A percentile compares a stretch with the other conserved stretches of the same genome.
These are phyloP conservation scores for Zangia roseola DNA, from an alignment of 768 basidiomycete species.

Conservation along the genomic window DNA sequence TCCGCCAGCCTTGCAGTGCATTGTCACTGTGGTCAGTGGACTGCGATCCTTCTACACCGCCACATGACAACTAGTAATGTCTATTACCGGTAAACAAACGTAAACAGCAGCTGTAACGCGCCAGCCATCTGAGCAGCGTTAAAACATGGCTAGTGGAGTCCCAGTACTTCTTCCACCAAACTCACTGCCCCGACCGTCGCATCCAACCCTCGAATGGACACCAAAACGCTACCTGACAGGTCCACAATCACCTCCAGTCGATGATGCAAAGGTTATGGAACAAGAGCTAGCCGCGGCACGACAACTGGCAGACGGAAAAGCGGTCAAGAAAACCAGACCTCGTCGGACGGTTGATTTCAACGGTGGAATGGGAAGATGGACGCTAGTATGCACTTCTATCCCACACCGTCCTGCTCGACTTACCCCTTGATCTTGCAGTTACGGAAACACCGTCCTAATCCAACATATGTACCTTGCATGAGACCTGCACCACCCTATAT, in stretches of 20 bases:
- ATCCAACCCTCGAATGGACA: conserved; percentile 65
- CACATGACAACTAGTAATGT: conserved; percentile 23
- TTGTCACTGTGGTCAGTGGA: conserved; percentile 27
- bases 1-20: conserved; percentile 21
- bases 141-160: conserved; percentile 30
- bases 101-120: not conserved
- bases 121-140: not conserved
- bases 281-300: conserved; percentile 75
- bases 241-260: conserved; percentile 75
- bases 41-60: conserved; percentile 6
- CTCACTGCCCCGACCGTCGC: conserved; percentile 35
- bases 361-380: conserved; percentile 85
- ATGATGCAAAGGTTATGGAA: conserved; percentile 73
- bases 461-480: conserved; percentile 71
- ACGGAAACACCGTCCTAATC: conserved; percentile 76
- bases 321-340: conserved; percentile 88
- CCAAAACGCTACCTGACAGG: conserved; percentile 66
- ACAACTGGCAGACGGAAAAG: conserved; percentile 74
- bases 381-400: conserved; percentile 54
- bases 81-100: not conserved
- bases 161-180: conserved; percentile 57
- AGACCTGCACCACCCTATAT: conserved; percentile 87
- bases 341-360: conserved; percentile 94
- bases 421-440: conserved; percentile 41
- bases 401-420: not conserved